phyloP scores from a whole-genome alignment of 1,284 basidiomycete genomes.

The Trichosporon sp. region DNA sequence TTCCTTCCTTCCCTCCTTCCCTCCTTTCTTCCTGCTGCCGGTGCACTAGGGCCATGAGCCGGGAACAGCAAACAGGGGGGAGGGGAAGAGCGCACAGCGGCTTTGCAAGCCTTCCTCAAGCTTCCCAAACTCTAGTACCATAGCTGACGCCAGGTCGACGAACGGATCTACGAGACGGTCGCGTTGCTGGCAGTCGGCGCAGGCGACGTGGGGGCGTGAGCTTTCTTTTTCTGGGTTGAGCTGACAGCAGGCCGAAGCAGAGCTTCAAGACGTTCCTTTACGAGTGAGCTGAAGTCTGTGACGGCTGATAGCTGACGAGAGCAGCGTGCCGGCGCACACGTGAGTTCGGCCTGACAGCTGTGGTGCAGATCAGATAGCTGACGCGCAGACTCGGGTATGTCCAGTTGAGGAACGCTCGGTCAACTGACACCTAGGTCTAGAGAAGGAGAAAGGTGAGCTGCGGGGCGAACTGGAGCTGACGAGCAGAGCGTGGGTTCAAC shows the following conservation, averaged over 20 bases:
- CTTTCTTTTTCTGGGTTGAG: not conserved
- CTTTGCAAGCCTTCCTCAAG: no score
- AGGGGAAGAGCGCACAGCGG: no score
- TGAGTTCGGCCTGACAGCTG: not conserved
- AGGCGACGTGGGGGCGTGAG: slow-evolving; percentile 6
- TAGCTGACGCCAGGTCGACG: slow-evolving; percentile 30
- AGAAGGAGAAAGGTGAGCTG: not conserved
- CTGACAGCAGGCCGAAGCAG: slow-evolving; percentile 30
- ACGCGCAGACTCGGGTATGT: not conserved
- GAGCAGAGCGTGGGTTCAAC: not conserved
- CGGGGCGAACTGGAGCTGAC: not conserved
- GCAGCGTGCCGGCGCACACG: not conserved
- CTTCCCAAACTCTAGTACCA: no score
- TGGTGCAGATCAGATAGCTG: not conserved
- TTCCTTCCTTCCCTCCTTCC: not conserved
- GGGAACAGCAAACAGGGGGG: no score
- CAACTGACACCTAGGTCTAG: not conserved
- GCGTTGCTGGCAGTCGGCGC: slow-evolving; percentile 25
- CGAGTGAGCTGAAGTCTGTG: not conserved
- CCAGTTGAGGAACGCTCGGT: not conserved
- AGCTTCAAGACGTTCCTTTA: slow-evolving; percentile 50
- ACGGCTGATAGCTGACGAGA: not conserved
- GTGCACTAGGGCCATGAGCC: no score
- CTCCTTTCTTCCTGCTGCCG: no score
- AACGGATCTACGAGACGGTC: slow-evolving; percentile 39